Evolutionary conservation across 306 rosid species (phyloP).

Genomic region (Lathyrus oleraceus): DNA sequence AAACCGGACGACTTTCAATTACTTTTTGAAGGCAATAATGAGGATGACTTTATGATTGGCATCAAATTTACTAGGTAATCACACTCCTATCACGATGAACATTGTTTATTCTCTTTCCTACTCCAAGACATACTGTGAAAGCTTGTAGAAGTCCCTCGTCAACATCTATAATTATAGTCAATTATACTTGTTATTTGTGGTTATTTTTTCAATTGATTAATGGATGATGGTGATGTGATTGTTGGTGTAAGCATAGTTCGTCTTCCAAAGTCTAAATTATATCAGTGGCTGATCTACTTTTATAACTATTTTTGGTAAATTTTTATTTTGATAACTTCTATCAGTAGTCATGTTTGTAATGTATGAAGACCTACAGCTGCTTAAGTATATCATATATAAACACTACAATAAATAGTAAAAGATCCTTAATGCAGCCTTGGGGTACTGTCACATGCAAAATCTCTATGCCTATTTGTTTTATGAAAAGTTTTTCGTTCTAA

Average conservation of each 20-base stretch:
- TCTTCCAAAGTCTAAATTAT: constrained; percentile 9
- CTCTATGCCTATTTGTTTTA: background rate
- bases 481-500: background rate
- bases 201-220: background rate
- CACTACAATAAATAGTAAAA: background rate
- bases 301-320: background rate
- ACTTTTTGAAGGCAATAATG: constrained; percentile 82
- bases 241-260: constrained; percentile 4
- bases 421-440: constrained; percentile 10
- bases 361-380: background rate
- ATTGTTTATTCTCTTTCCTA: constrained; percentile 20
- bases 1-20: constrained; percentile 73
- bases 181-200: constrained; percentile 22
- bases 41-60: constrained; percentile 89
- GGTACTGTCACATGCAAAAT: background rate
- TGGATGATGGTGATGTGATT: constrained; percentile 5
- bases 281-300: constrained; percentile 1
- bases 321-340: background rate
- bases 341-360: background rate
- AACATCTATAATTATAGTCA: constrained; percentile 2
- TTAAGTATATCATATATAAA: background rate
- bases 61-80: constrained; percentile 84
- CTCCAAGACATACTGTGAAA: constrained; percentile 11
- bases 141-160: constrained; percentile 9
- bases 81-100: constrained; percentile 11